Percentiles rank a stretch among this genome's conserved stretches.
phyloP scores from a whole-genome alignment of 805 yeast genomes.

The Jamesozyma gamospora region DNA sequence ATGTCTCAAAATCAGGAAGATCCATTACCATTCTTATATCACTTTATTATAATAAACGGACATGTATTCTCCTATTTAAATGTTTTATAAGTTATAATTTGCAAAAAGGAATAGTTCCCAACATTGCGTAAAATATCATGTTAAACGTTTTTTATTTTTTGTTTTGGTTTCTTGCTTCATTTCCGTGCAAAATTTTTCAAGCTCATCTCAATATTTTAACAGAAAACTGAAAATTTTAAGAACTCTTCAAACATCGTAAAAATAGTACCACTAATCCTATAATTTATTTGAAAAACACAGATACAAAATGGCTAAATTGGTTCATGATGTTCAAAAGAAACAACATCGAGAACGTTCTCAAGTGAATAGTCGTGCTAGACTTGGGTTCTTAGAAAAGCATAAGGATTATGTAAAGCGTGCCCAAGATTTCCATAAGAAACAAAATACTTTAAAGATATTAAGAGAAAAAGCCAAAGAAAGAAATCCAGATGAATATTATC shows the following conservation, averaged over 20 bases:
- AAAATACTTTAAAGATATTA: constrained; percentile 54
- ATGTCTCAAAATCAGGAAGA: constrained; percentile 12
- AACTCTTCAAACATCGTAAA: too few relatives aligned
- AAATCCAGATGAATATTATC: constrained; percentile 94
- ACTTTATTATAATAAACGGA: background rate
- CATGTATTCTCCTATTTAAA: too few relatives aligned
- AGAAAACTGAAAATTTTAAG: too few relatives aligned
- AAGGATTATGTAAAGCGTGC: constrained; percentile 73
- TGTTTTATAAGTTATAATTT: too few relatives aligned
- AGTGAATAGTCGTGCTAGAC: constrained; percentile 57
- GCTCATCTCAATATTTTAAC: constrained; percentile 5
- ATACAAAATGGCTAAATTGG: constrained; percentile 56
- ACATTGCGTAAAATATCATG: background rate
- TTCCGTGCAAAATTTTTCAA: constrained; percentile 2
- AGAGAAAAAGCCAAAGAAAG: constrained; percentile 60
- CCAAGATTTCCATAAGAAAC: constrained; percentile 48
- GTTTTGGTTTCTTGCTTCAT: background rate
- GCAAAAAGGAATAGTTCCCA: too few relatives aligned
- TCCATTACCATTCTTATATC: background rate
- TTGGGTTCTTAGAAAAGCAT: constrained; percentile 89
- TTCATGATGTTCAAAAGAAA: constrained; percentile 88
- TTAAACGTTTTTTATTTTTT: background rate
- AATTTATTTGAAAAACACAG: too few relatives aligned
- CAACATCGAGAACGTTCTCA: constrained; percentile 95
- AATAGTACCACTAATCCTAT: too few relatives aligned